Base-by-base conservation (phyloP, 208 protist genomes). In the Acanthamoeba healyi region DNA sequence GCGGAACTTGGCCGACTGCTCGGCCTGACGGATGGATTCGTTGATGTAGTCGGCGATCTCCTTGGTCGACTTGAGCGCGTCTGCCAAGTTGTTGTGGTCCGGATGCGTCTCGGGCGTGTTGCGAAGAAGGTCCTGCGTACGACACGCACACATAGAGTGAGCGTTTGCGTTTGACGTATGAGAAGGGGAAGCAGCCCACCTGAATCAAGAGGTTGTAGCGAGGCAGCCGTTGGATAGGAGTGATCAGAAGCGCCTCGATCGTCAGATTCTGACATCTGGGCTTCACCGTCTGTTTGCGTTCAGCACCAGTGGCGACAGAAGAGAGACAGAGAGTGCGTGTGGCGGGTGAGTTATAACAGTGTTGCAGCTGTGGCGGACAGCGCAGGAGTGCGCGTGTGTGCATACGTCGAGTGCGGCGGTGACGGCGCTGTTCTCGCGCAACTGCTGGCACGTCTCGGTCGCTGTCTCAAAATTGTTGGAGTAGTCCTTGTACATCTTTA, bases 401-500 rank as follows among this genome's bases (percentile, higher is more conserved):
- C 79, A 26, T 26, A 87, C 79, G 46, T 87, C 79, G 14, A 87
- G 44, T 10, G 49, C 79, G 4, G 79, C 79, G 26, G 6, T 40
- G 79, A 87, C 34, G 19, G 26, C 24, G n/a, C 29, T 14, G 49
- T 58, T 7, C 44, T 87, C 79, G 7, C 79, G 40, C 6, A 87
- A 34, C 34, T 87, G 40, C 46, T 87, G 40, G 44, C 79, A 87
- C 26, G 49, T 87, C 12, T 87, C 79, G 26, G 40, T 61, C 9
- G 79, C 36, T 34, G 46, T 87, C n/a, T 87, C 79, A 61, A 87
- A 87, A n/a, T 87, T 87, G 79, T 87, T 87, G 38, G 40, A 22
- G 34, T 87, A 87, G 26, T 87, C 79, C 49, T 87, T 87, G 49
- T 87, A 87, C 79, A 87, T 87, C 34, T 87, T 87, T 4, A 87